These are phyloP conservation scores for Arthrobotrys sinensis DNA, from an alignment of 2,329 filamentous ascomycete genomes.

Conservation along the genomic window DNA sequence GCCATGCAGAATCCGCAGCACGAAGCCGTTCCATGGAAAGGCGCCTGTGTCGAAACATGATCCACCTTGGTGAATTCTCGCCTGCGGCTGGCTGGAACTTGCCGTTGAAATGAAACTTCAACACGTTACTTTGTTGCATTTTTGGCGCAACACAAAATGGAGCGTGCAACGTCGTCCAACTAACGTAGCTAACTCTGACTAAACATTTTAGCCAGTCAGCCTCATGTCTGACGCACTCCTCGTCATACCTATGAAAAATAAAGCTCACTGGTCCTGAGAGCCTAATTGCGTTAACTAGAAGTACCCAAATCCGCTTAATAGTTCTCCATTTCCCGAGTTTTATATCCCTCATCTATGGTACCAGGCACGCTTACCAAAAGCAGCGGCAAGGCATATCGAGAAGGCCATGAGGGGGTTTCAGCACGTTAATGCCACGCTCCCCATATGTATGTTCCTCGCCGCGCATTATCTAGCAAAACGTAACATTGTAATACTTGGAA, in stretches of 20 bases:
- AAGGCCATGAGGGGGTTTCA: slow-evolving; percentile 9
- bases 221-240: neutral
- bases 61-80: neutral
- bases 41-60: slow-evolving; percentile 8
- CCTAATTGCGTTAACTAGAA: slow-evolving; percentile 20
- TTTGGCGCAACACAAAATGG: slow-evolving; percentile 16
- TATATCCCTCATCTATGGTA: slow-evolving; percentile 10
- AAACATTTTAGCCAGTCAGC: neutral
- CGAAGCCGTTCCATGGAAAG: neutral
- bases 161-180: neutral
- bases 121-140: slow-evolving; percentile 22
- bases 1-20: slow-evolving; percentile 12
- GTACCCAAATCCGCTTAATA: slow-evolving; percentile 9
- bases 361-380: neutral
- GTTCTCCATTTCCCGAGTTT: neutral
- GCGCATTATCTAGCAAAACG: no score
- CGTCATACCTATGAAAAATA: no score
- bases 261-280: slow-evolving; percentile 1
- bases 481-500: no score
- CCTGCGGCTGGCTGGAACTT: slow-evolving; percentile 19
- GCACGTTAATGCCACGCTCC: neutral
- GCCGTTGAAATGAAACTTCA: neutral
- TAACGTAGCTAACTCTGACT: neutral
- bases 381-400: neutral
- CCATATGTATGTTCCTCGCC: neutral